A percentile compares a stretch with the other conserved stretches of the same genome.
phyloP scores from a whole-genome alignment of 306 rosid species.

The Hippophae tibetana region DNA sequence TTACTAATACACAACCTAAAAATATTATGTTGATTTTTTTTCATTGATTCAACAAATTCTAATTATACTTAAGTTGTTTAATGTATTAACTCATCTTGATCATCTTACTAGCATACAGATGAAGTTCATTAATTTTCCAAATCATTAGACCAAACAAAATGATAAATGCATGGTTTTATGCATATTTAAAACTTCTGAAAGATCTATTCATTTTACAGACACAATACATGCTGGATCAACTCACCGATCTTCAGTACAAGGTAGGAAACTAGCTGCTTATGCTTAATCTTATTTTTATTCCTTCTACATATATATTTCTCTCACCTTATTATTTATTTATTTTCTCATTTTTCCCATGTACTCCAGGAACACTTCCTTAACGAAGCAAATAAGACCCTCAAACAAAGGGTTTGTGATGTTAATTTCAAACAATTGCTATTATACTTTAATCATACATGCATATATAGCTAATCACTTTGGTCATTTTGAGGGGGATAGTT shows the following conservation, averaged over 20 bases:
- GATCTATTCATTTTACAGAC: conserved; percentile 36
- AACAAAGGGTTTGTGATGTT: conserved; percentile 62
- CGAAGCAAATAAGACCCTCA: conserved; percentile 70
- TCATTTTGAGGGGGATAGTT: too few species aligned
- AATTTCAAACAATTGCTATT: too few species aligned
- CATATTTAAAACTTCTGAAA: too few species aligned
- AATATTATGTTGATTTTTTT: not conserved
- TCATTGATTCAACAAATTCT: not conserved
- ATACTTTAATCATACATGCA: too few species aligned
- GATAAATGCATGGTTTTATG: too few species aligned
- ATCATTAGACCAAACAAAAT: too few species aligned
- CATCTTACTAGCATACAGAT: too few species aligned
- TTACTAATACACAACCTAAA: not conserved
- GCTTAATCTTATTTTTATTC: not conserved
- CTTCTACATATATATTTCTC: not conserved
- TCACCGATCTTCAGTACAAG: conserved; percentile 73
- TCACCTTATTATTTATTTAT: not conserved
- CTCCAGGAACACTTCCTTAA: conserved; percentile 67
- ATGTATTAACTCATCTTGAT: too few species aligned
- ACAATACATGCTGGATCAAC: conserved; percentile 83
- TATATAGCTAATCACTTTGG: too few species aligned
- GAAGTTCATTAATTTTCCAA: not conserved
- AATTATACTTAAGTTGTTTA: not conserved
- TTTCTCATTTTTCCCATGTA: not conserved
- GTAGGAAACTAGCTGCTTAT: conserved; percentile 25